Evolutionary conservation across 202 grass and related monocot species (phyloP).

Genomic region (Hordeum pubiflorum): DNA sequence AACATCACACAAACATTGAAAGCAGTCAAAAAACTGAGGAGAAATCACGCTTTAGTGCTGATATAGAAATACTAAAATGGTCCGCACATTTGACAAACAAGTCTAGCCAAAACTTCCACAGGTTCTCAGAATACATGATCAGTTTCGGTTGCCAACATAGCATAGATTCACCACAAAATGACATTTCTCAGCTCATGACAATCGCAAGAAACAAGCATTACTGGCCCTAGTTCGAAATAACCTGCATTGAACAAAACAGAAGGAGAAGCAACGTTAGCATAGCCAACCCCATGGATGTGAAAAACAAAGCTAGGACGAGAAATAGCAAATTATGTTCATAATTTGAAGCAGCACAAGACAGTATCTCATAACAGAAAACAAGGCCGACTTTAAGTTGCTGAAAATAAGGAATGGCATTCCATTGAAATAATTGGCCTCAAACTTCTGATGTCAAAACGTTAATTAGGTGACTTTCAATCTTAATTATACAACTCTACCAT

Average conservation of each 20-base stretch:
- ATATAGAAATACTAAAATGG: constrained; percentile 18
- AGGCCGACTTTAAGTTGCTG: not conserved
- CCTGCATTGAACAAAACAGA: constrained; percentile 1
- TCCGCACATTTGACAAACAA: constrained; percentile 7
- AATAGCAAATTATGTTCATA: not conserved
- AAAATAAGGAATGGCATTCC: not conserved
- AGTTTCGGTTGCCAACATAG: constrained; percentile 20
- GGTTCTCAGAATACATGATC: constrained; percentile 29
- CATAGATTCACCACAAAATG: constrained; percentile 14
- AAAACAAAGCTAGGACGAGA: not conserved
- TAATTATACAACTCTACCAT: no score
- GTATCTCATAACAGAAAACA: no score
- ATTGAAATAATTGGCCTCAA: no score
- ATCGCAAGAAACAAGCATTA: constrained; percentile 1
- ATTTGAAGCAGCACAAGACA: not conserved
- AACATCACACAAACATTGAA: not conserved
- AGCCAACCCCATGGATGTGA: not conserved
- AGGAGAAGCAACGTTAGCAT: not conserved
- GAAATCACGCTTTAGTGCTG: not conserved
- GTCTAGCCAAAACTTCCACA: constrained; percentile 24
- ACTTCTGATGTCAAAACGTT: no score
- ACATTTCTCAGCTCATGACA: not conserved
- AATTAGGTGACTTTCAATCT: no score
- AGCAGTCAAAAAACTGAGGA: not conserved
- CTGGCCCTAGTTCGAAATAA: constrained; percentile 22